phyloP scores from a whole-genome alignment of 2,329 filamentous ascomycete species.

The Rhynchosporium agropyri region DNA sequence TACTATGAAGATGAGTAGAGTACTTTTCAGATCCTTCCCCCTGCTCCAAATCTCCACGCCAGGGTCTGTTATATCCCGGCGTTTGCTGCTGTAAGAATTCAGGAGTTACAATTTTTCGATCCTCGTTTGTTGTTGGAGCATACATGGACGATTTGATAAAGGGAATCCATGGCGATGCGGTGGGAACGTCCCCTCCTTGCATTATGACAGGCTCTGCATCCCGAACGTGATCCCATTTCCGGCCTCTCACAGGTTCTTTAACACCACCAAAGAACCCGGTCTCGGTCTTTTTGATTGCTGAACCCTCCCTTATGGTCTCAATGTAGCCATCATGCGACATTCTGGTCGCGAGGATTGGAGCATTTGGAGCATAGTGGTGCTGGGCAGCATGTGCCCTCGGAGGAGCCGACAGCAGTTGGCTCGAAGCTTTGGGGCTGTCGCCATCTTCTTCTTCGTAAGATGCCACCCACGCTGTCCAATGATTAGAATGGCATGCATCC shows the following conservation, averaged over 20 bases:
- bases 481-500: not conserved
- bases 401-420: constrained; percentile 34
- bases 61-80: constrained; percentile 43
- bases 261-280: constrained; percentile 41
- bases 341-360: constrained; percentile 30
- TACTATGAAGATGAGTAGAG: constrained; percentile 36
- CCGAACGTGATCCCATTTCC: constrained; percentile 44
- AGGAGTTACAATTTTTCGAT: constrained; percentile 37
- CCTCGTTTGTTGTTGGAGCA: constrained; percentile 35
- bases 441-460: constrained; percentile 40
- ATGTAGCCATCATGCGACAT: constrained; percentile 42
- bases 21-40: constrained; percentile 38
- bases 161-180: constrained; percentile 37
- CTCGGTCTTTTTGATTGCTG: constrained; percentile 35
- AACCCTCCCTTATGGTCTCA: constrained; percentile 36
- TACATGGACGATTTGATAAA: constrained; percentile 42
- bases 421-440: constrained; percentile 27
- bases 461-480: constrained; percentile 41
- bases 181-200: constrained; percentile 31
- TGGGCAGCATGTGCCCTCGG: constrained; percentile 37
- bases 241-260: constrained; percentile 41
- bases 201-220: constrained; percentile 43
- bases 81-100: constrained; percentile 38
- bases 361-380: constrained; percentile 34
- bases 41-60: constrained; percentile 41